Conservation (phyloP, 371 early-diverging fungal species). For the Nematocida ironsii region DNA sequence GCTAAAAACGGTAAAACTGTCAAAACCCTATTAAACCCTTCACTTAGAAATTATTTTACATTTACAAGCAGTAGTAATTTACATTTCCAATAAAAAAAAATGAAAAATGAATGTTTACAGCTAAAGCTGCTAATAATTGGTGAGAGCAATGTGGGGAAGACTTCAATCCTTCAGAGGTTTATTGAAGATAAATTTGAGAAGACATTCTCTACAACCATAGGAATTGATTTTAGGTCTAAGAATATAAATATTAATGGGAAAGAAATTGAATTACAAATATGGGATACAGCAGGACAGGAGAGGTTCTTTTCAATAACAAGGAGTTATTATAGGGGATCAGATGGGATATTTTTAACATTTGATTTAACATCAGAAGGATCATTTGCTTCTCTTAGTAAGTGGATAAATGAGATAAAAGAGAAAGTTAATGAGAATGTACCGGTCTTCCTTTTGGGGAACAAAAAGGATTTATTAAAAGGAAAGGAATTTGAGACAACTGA, state of each 20-base stretch:
- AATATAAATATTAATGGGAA: slow-evolving; percentile 79
- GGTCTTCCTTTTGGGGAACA: slow-evolving; percentile 86
- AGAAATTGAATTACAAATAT: slow-evolving; percentile 83
- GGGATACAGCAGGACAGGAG: slow-evolving; percentile 93
- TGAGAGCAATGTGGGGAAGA: slow-evolving; percentile 73
- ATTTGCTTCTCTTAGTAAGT: slow-evolving; percentile 87
- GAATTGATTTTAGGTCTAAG: slow-evolving; percentile 68
- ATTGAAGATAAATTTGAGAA: slow-evolving; percentile 63
- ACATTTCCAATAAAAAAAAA: slow-evolving; percentile 57
- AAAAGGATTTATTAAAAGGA: slow-evolving; percentile 79
- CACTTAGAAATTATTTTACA: neutral
- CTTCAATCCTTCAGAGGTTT: slow-evolving; percentile 70
- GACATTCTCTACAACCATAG: slow-evolving; percentile 65
- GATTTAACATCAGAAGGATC: slow-evolving; percentile 87
- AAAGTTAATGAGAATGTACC: slow-evolving; percentile 86
- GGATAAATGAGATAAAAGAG: slow-evolving; percentile 90
- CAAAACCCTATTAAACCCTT: neutral
- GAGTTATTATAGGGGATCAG: slow-evolving; percentile 97
- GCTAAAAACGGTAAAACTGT: slow-evolving; percentile 36
- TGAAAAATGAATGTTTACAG: slow-evolving; percentile 34
- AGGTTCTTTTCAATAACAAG: slow-evolving; percentile 93
- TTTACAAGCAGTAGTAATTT: slow-evolving; percentile 53
- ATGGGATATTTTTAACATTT: slow-evolving; percentile 92
- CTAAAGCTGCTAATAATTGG: slow-evolving; percentile 71
- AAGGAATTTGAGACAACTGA: neutral